Base-by-base conservation (phyloP, 2,329 filamentous ascomycete species). In the Pseudogymnoascus sp. region DNA sequence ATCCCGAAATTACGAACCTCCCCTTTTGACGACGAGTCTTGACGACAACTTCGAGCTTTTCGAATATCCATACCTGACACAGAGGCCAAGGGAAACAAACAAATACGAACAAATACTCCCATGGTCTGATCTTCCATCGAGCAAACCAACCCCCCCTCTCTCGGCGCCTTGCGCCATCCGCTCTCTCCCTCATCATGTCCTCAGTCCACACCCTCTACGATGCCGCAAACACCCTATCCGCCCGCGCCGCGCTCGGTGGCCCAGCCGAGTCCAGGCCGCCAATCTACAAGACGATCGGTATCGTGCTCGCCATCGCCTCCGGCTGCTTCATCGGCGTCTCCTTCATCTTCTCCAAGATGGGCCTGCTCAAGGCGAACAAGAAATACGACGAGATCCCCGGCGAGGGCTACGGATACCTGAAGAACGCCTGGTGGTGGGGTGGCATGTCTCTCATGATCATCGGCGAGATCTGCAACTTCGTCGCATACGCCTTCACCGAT, bases 391-490 rank as follows among this genome's bases (percentile, higher is more conserved):
- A 98, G 77, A 91, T 90, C 69, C 93, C 95, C 0, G 95, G 95
- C 66, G 93, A 98, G 77, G 95, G 95, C 64, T 98, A 98, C 75
- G 93, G 93, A 67, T 99, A 98, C 75, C 85, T 99, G 71, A 96
- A 96, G 79, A 98, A 98, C 73, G 81, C 81, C 19, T 96, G 85
- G 80, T 99, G 95, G 95, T 99, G 95, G 95, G 77, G 80, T 1
- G 95, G 95, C 70, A 98, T 99, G 95, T 92, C 81, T 0, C 82
- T 98, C 65, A 98, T 99, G 95, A 96, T 98, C 70, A 72, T 98
- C 48, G 95, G 95, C 70, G 95, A 99, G 77, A 85, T 96, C 64
- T 96, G 92, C 84, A 99, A 99, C 78, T 96, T 98, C 75, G 91
- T 93, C 74, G 95, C 95, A 63, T 98, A 98, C 74, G 91, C 92